These are phyloP conservation scores for Tuber borchii DNA, from an alignment of 495 filamentous ascomycete species.

Conservation along the genomic window DNA sequence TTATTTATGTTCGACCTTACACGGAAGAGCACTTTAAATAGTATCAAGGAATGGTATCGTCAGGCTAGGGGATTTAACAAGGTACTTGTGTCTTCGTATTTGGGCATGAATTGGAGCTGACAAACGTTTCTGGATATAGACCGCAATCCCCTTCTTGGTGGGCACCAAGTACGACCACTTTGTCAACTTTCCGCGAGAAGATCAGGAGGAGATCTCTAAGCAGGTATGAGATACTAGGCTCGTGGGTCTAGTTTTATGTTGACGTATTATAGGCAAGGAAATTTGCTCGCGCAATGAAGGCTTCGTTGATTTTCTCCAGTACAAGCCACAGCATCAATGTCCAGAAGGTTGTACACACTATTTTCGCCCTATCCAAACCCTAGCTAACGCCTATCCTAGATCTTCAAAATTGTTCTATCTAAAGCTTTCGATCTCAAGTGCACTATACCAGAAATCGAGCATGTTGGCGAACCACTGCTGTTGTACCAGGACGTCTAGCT, in stretches of 20 bases:
- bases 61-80: slow-evolving; percentile 98
- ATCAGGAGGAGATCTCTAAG: slow-evolving; percentile 95
- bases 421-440: slow-evolving; percentile 98
- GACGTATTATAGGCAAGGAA: slow-evolving; percentile 65
- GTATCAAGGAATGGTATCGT: slow-evolving; percentile 99
- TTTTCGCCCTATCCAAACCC: background rate
- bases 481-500: slow-evolving; percentile 73
- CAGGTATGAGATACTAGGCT: slow-evolving; percentile 52
- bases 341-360: slow-evolving; percentile 66
- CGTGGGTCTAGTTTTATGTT: slow-evolving; percentile 11
- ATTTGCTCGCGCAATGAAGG: slow-evolving; percentile 97
- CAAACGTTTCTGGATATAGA: slow-evolving; percentile 43
- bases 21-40: slow-evolving; percentile 94
- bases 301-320: slow-evolving; percentile 93
- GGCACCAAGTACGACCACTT: slow-evolving; percentile 99
- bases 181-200: slow-evolving; percentile 92
- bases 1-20: slow-evolving; percentile 99
- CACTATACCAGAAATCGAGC: slow-evolving; percentile 97
- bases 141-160: slow-evolving; percentile 91
- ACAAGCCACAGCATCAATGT: slow-evolving; percentile 99
- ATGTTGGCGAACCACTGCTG: slow-evolving; percentile 90
- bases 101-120: background rate
- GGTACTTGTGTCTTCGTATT: slow-evolving; percentile 12
- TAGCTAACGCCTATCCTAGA: slow-evolving; percentile 51
- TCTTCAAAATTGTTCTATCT: slow-evolving; percentile 98